Percentiles rank a stretch among this genome's conserved stretches.
Evolutionary conservation across 257 asterid species (phyloP).

Genomic region (Fraxinus anomala): DNA sequence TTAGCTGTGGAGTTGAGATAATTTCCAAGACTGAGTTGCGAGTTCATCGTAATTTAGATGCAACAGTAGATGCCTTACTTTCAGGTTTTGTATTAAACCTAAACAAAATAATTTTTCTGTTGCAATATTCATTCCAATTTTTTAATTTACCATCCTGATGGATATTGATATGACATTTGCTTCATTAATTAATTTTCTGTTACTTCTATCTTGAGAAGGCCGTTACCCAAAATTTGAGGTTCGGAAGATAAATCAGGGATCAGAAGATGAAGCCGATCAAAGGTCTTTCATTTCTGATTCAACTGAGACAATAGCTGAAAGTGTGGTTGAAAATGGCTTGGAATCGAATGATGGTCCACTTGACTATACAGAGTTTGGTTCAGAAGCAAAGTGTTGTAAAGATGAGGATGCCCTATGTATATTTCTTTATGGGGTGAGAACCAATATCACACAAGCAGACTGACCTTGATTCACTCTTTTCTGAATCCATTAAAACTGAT

Average conservation of each 20-base stretch:
- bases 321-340: conserved; percentile 35
- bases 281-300: conserved; percentile 32
- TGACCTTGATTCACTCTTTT: conserved; percentile 11
- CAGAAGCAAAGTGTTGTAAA: conserved; percentile 42
- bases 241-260: conserved; percentile 59
- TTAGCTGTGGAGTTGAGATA: conserved; percentile 89
- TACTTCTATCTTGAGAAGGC: conserved; percentile 51
- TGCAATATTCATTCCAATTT: conserved; percentile 22
- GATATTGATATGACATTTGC: conserved; percentile 14
- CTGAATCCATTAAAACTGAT: conserved; percentile 11
- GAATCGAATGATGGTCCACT: conserved; percentile 31
- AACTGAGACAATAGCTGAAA: conserved; percentile 37
- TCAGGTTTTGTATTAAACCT: conserved; percentile 52
- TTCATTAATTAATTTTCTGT: conserved; percentile 18
- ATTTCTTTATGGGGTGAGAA: conserved; percentile 94
- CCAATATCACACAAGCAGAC: conserved; percentile 7
- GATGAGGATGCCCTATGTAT: conserved; percentile 54
- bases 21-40: conserved; percentile 77
- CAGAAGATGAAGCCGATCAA: conserved; percentile 37
- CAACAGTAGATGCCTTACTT: conserved; percentile 88
- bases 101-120: conserved; percentile 16
- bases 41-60: conserved; percentile 79
- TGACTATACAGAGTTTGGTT: conserved; percentile 25
- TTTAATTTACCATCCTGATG: conserved; percentile 14
- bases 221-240: conserved; percentile 73